phyloP scores from a whole-genome alignment of 495 filamentous ascomycete genomes.

The Niebla homalea region DNA sequence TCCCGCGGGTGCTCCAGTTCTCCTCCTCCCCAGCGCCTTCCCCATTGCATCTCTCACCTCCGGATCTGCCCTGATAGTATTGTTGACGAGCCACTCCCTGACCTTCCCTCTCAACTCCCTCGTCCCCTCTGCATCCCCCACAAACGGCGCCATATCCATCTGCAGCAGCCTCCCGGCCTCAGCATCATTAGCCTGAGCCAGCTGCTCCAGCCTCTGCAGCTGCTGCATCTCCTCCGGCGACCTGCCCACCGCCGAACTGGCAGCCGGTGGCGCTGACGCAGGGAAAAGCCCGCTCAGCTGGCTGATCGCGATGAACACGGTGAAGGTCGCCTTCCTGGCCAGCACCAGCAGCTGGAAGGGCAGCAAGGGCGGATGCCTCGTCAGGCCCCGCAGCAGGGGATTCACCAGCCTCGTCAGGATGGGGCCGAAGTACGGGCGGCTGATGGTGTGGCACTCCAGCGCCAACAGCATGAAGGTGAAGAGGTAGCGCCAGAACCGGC shows the following conservation, averaged over 20 bases:
- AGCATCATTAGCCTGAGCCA: conserved; percentile 42
- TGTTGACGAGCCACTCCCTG: conserved; percentile 65
- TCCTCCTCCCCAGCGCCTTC: conserved; percentile 43
- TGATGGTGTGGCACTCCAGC: conserved; percentile 63
- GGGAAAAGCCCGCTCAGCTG: conserved; percentile 58
- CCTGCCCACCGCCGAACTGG: conserved; percentile 18
- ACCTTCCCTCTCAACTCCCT: conserved; percentile 48
- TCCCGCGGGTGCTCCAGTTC: conserved; percentile 34
- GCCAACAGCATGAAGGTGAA: conserved; percentile 52
- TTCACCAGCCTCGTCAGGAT: conserved; percentile 48
- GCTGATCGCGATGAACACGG: conserved; percentile 81
- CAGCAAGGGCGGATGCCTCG: conserved; percentile 52
- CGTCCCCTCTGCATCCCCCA: conserved; percentile 49
- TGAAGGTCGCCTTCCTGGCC: conserved; percentile 62
- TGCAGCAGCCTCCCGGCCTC: conserved; percentile 59
- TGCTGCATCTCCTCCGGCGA: conserved; percentile 26
- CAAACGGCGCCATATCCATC: conserved; percentile 73
- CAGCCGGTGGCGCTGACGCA: conserved; percentile 5
- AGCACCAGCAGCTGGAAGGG: conserved; percentile 76
- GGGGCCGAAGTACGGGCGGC: conserved; percentile 45
- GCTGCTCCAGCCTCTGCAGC: conserved; percentile 29
- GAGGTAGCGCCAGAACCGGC: conserved; percentile 82
- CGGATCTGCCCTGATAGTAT: conserved; percentile 55
- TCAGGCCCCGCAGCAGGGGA: conserved; percentile 39
- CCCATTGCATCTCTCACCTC: conserved; percentile 65